Percentiles rank a stretch among this genome's conserved stretches.
phyloP scores from a whole-genome alignment of 2,329 filamentous ascomycete species.

The Phialemonium atrogriseum region DNA sequence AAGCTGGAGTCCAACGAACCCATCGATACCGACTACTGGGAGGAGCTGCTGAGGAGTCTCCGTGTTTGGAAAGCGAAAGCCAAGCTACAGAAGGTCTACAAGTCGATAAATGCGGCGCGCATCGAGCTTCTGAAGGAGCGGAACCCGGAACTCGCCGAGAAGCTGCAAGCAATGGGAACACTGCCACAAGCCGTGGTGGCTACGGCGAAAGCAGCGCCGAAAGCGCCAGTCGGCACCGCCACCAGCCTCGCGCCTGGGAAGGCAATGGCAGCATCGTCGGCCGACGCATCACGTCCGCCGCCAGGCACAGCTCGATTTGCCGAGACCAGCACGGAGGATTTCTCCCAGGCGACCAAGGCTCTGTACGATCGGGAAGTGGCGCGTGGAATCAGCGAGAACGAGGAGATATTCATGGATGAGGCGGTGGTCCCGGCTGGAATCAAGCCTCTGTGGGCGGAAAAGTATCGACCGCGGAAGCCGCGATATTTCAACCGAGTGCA shows the following conservation, averaged over 20 bases:
- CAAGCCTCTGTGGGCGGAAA: constrained; percentile 71
- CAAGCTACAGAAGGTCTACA: constrained; percentile 69
- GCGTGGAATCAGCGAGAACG: constrained; percentile 82
- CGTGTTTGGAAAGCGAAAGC: constrained; percentile 89
- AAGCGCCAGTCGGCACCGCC: constrained; percentile 30
- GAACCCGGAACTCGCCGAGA: constrained; percentile 58
- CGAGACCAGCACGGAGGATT: constrained; percentile 63
- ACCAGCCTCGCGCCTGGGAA: constrained; percentile 11
- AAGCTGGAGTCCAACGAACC: constrained; percentile 86
- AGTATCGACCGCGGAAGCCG: constrained; percentile 84
- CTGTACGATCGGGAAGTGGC: constrained; percentile 90
- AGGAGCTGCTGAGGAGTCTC: constrained; percentile 77
- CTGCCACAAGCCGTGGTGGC: constrained; percentile 26
- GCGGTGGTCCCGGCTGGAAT: constrained; percentile 61
- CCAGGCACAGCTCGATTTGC: constrained; percentile 62
- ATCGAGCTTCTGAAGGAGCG: constrained; percentile 57
- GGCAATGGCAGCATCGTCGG: constrained; percentile 14
- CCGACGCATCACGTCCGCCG: constrained; percentile 28
- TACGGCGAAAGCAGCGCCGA: constrained; percentile 1
- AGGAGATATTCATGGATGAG: constrained; percentile 91
- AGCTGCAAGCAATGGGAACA: constrained; percentile 24
- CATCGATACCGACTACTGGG: constrained; percentile 97
- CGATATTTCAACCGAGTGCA: constrained; percentile 96
- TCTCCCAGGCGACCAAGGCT: constrained; percentile 78
- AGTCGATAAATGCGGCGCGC: constrained; percentile 64